Percentiles rank a stretch among this genome's conserved stretches.
Conservation (phyloP, 2,329 filamentous ascomycete species). For the Neonectria hederae region DNA sequence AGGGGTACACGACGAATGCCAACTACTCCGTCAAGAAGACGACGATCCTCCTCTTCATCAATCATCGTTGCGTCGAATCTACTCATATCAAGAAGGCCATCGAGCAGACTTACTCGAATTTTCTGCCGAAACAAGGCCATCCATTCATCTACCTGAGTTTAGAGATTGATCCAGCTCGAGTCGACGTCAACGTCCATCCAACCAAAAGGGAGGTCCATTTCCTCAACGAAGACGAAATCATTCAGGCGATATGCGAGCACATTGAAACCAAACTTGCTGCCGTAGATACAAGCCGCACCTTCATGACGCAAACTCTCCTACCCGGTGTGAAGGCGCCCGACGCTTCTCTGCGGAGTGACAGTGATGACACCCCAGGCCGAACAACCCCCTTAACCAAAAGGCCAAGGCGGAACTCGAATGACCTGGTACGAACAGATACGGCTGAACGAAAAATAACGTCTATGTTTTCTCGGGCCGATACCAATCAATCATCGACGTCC, state of each 20-base stretch:
- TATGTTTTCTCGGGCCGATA: slow-evolving; percentile 76
- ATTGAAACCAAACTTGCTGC: slow-evolving; percentile 81
- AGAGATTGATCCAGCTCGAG: slow-evolving; percentile 88
- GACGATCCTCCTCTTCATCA: slow-evolving; percentile 90
- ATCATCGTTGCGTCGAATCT: slow-evolving; percentile 93
- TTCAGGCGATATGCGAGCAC: slow-evolving; percentile 82
- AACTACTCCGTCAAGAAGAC: slow-evolving; percentile 96
- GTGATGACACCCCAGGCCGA: slow-evolving; percentile 44
- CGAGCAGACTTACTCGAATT: slow-evolving; percentile 87
- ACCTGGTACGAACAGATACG: slow-evolving; percentile 88
- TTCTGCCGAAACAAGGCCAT: slow-evolving; percentile 92
- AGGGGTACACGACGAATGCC: slow-evolving; percentile 87
- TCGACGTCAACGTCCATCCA: slow-evolving; percentile 97
- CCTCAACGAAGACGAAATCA: slow-evolving; percentile 95
- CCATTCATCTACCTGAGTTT: slow-evolving; percentile 93
- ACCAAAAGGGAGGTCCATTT: slow-evolving; percentile 98
- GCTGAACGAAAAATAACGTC: slow-evolving; percentile 93
- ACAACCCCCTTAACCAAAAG: slow-evolving; percentile 51
- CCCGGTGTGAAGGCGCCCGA: slow-evolving; percentile 64
- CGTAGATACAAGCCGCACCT: slow-evolving; percentile 93
- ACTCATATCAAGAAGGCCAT: slow-evolving; percentile 86
- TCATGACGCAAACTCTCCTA: slow-evolving; percentile 91
- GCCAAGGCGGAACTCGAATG: slow-evolving; percentile 66
- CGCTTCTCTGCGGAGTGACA: slow-evolving; percentile 39
- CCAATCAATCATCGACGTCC: slow-evolving; percentile 33